phyloP scores from a whole-genome alignment of 768 basidiomycete species.

The Lactarius sanguifluus region DNA sequence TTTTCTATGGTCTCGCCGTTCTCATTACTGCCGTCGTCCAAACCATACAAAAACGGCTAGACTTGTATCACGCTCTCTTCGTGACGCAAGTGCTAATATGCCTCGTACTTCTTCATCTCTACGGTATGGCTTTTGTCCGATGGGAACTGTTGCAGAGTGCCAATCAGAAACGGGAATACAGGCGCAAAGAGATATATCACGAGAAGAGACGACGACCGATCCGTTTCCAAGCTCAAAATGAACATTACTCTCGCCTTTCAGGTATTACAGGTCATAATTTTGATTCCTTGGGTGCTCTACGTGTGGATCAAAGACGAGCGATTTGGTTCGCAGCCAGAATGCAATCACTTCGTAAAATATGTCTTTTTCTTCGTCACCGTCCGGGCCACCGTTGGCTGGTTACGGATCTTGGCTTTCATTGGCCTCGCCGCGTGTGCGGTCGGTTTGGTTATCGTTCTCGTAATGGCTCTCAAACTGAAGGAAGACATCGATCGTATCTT shows the following conservation, averaged over 20 bases:
- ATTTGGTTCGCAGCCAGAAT: neutral
- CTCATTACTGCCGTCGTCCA: slow-evolving; percentile 2
- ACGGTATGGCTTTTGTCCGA: neutral
- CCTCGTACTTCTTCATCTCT: neutral
- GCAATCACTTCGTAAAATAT: neutral
- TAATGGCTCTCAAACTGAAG: too few relatives aligned
- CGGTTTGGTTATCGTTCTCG: neutral
- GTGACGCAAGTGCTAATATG: neutral
- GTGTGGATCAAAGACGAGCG: neutral
- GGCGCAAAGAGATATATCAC: neutral
- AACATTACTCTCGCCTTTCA: neutral
- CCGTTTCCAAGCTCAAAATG: neutral
- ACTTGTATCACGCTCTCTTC: slow-evolving; percentile 3
- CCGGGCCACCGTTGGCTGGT: neutral
- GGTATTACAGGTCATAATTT: neutral
- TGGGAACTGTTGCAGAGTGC: neutral
- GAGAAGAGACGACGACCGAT: too few relatives aligned
- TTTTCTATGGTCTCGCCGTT: neutral
- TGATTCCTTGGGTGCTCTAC: neutral
- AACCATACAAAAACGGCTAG: neutral
- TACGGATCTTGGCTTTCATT: neutral
- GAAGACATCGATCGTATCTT: too few relatives aligned
- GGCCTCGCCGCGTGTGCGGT: neutral
- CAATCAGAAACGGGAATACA: neutral
- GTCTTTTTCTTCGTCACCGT: neutral